Conservation (phyloP, 108 stramenopile genomes). For the Asterionellopsis glacialis region DNA sequence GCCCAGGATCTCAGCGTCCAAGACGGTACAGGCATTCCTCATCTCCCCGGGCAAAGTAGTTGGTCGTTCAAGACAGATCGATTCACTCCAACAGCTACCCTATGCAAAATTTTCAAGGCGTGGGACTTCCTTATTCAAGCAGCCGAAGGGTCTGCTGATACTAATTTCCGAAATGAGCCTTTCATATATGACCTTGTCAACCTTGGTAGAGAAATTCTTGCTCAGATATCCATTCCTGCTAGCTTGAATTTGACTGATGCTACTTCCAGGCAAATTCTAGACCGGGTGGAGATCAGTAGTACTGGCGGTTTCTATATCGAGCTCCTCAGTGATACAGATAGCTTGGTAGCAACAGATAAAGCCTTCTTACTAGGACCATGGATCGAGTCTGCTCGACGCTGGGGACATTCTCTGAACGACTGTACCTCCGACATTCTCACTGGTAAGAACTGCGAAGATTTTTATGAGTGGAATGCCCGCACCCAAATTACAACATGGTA, state of each 20-base stretch:
- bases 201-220: conserved; percentile 38
- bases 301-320: conserved; percentile 19
- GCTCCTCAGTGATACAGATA: conserved; percentile 24
- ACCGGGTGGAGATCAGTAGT: conserved; percentile 3
- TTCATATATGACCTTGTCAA: conserved; percentile 41
- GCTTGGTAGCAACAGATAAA: conserved; percentile 19
- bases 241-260: conserved; percentile 34
- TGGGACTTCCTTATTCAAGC: conserved; percentile 7
- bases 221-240: conserved; percentile 22
- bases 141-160: conserved; percentile 8
- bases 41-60: conserved; percentile 8
- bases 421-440: conserved; percentile 16
- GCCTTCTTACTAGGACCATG: conserved; percentile 26
- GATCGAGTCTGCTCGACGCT: conserved; percentile 24
- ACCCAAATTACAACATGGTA: conserved; percentile 41
- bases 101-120: conserved; percentile 25
- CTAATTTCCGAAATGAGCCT: conserved; percentile 9
- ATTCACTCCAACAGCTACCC: conserved; percentile 16
- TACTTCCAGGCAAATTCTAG: conserved; percentile 3
- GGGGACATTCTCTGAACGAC: conserved; percentile 14
- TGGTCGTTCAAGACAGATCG: conserved; percentile 30
- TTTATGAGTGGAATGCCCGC: conserved; percentile 39
- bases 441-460: conserved; percentile 5
- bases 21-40: conserved; percentile 24
- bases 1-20: conserved; percentile 24